These are phyloP conservation scores for Bipolaris sorokiniana DNA, from an alignment of 2,329 filamentous ascomycete species.

Conservation along the genomic window DNA sequence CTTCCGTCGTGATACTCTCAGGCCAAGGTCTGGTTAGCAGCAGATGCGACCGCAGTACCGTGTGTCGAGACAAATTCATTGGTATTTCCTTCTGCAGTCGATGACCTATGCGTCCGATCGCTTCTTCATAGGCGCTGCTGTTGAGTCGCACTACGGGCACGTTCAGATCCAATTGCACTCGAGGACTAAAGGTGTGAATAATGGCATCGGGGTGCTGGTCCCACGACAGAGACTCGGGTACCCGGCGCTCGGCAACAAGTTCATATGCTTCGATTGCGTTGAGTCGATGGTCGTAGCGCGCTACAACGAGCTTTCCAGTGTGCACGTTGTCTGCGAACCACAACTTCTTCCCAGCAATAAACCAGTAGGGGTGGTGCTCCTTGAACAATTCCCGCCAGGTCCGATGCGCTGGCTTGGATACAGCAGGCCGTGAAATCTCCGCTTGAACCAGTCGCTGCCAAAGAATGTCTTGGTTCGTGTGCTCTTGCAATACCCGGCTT, in stretches of 20 bases:
- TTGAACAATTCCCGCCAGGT: constrained; percentile 75
- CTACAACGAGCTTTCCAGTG: constrained; percentile 75
- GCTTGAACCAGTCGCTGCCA: constrained; percentile 75
- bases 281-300: constrained; percentile 74
- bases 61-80: constrained; percentile 51
- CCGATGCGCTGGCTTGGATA: constrained; percentile 59
- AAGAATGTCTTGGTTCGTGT: constrained; percentile 69
- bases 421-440: constrained; percentile 61
- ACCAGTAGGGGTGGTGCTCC: constrained; percentile 82
- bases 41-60: constrained; percentile 68
- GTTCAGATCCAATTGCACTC: constrained; percentile 74
- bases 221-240: constrained; percentile 67
- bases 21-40: constrained; percentile 65
- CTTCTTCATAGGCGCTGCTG: constrained; percentile 31
- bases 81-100: constrained; percentile 59
- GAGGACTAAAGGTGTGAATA: constrained; percentile 75
- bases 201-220: constrained; percentile 67
- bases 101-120: constrained; percentile 31
- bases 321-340: constrained; percentile 83
- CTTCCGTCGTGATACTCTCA: constrained; percentile 48
- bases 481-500: constrained; percentile 64
- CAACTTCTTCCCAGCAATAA: constrained; percentile 76
- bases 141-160: constrained; percentile 65
- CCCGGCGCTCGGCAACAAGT: constrained; percentile 68
- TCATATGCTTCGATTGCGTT: constrained; percentile 83